Base-by-base conservation (phyloP, 2,329 filamentous ascomycete species). In the Penicillium sp. region DNA sequence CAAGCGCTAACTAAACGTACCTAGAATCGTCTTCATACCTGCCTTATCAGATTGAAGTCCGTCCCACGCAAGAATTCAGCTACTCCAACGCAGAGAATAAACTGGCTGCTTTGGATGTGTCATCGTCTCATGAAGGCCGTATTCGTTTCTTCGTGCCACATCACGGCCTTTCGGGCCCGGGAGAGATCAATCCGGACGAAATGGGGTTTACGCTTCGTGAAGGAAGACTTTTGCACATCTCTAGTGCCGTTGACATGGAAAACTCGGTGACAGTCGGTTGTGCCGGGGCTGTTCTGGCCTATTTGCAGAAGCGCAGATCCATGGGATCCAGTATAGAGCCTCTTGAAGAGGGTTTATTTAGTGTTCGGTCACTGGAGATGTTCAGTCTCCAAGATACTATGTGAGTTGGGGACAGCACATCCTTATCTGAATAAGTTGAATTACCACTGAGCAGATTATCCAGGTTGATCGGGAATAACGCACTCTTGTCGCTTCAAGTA, bases 391-490 rank as follows among this genome's bases (percentile, higher is more conserved):
- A 64, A 14, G 71, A 74, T 29, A 74, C 71, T 0, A 82, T 84
- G 80, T 76, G 50, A 57, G 67, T 47, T 3, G 22, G 6, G 6
- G 22, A n/a, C n/a, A 6, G 22, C 22, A 23, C 11, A 23, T 23
- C 22, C 11, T 11, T 23, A 23, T 23, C 22, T 23, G 11, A 6
- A 23, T 11, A 23, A 6, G 6, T 6, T 23, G 22, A 6, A 23
- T 11, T 23, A 6, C 22, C 11, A 23, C 6, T 6, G 6, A 23
- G 6, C 22, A 27, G 6, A 27, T 4, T 27, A 5, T 9, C n/a
- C 25, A 86, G 90, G 80, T 86, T 92, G 54, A 72, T 95, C 49
- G 92, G 86, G 50, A 69, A 76, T 2, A 87, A 95, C 55, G 85
- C 89, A 0, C 68, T 96, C 28, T 65, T 78, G 10, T 88, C 88